Evolutionary conservation across 2,329 filamentous ascomycete genomes (phyloP).

Genomic region (Tolypocladium tundrense): DNA sequence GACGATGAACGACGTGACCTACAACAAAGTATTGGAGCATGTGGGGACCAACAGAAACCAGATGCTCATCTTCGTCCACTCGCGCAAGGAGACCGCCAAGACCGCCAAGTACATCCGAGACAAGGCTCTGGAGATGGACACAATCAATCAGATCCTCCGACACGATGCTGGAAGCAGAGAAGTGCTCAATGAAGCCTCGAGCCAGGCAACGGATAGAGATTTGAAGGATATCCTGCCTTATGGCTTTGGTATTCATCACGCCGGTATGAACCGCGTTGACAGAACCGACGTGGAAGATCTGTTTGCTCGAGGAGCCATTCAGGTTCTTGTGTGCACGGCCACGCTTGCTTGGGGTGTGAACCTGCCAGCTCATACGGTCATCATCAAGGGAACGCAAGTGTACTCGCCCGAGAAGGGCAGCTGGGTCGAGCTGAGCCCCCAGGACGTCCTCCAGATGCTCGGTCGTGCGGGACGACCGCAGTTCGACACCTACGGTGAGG

Average conservation of each 20-base stretch:
- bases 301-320: slow-evolving; percentile 81
- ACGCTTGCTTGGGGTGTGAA: slow-evolving; percentile 99
- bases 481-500: slow-evolving; percentile 95
- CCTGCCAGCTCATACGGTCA: slow-evolving; percentile 90
- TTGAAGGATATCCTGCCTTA: slow-evolving; percentile 93
- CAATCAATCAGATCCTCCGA: slow-evolving; percentile 88
- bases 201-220: slow-evolving; percentile 72
- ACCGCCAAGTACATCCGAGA: slow-evolving; percentile 93
- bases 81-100: slow-evolving; percentile 94
- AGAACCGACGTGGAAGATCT: slow-evolving; percentile 91
- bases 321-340: slow-evolving; percentile 93
- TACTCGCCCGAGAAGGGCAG: slow-evolving; percentile 98
- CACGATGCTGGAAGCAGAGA: slow-evolving; percentile 88
- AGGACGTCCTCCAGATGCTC: slow-evolving; percentile 97
- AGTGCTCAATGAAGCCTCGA: slow-evolving; percentile 75
- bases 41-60: slow-evolving; percentile 89
- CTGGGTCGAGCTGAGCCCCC: slow-evolving; percentile 95
- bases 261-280: slow-evolving; percentile 93
- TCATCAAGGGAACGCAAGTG: slow-evolving; percentile 97
- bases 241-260: slow-evolving; percentile 96
- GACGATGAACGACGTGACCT: slow-evolving; percentile 98
- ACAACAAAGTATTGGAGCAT: slow-evolving; percentile 94
- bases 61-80: slow-evolving; percentile 99
- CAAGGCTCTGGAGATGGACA: slow-evolving; percentile 93
- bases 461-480: slow-evolving; percentile 93